Percentiles rank a stretch among this genome's conserved stretches.
These are phyloP conservation scores for Calonectria hawksworthii DNA, from an alignment of 2,329 filamentous ascomycete species.

Conservation along the genomic window DNA sequence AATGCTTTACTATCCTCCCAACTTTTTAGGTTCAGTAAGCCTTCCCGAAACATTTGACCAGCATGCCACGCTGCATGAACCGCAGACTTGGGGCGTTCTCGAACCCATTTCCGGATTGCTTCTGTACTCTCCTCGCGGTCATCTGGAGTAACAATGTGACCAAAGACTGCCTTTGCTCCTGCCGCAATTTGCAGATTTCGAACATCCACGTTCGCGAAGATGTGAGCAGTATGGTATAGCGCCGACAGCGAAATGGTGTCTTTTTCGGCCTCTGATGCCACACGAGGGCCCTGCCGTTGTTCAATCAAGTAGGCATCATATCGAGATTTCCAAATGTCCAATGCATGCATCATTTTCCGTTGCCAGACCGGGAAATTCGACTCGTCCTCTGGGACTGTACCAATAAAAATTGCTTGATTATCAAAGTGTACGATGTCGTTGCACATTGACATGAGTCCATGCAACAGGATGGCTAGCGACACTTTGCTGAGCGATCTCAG, in stretches of 20 bases:
- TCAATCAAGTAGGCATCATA: background rate
- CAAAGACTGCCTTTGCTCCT: background rate
- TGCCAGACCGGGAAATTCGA: background rate
- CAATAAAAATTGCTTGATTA: background rate
- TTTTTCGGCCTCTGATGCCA: background rate
- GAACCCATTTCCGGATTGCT: background rate
- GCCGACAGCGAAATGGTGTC: background rate
- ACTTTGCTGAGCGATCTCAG: background rate
- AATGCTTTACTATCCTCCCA: background rate
- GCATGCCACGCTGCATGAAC: background rate
- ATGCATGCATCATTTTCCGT: background rate
- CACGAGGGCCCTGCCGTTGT: background rate
- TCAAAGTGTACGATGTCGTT: conserved; percentile 2
- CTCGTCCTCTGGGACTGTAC: background rate
- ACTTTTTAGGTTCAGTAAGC: background rate
- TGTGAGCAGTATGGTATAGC: background rate
- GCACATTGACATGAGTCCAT: conserved; percentile 1
- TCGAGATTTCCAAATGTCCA: background rate
- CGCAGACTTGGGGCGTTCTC: background rate
- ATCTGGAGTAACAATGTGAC: background rate
- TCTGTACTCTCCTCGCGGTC: background rate
- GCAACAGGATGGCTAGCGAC: background rate
- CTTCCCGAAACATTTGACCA: background rate
- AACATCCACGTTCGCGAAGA: background rate
- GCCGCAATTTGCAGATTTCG: background rate